Conservation (phyloP, 345 rosid species). For the Barbarea vulgaris region DNA sequence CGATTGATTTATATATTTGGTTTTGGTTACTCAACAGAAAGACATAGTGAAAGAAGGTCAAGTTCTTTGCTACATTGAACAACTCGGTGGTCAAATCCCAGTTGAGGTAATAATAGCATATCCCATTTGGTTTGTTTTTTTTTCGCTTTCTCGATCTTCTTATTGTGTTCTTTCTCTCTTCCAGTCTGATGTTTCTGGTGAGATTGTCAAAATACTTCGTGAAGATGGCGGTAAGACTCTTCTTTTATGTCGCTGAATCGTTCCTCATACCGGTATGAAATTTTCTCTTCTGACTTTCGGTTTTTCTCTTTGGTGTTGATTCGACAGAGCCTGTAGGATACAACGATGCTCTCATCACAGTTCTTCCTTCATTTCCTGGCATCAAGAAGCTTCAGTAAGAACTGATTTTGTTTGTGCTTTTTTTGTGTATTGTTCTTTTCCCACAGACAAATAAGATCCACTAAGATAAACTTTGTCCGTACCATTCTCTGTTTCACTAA, state of each 20-base stretch:
- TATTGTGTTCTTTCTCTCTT: background rate
- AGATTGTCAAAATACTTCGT: constrained; percentile 64
- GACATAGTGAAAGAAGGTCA: constrained; percentile 84
- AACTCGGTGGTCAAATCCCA: constrained; percentile 76
- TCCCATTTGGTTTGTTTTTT: background rate
- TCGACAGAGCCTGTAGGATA: constrained; percentile 80
- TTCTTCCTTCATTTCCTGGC: constrained; percentile 85
- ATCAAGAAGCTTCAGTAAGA: constrained; percentile 76
- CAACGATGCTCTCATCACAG: constrained; percentile 69
- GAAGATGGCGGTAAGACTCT: constrained; percentile 69
- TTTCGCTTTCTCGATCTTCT: background rate
- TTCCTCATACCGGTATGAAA: background rate
- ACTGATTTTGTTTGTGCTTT: constrained; percentile 7
- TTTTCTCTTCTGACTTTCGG: background rate
- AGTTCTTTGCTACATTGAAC: constrained; percentile 80
- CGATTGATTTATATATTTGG: background rate
- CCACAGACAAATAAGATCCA: constrained; percentile 8
- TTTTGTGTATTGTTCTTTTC: constrained; percentile 6
- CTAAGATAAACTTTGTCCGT: background rate
- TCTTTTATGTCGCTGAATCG: background rate
- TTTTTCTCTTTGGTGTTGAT: background rate
- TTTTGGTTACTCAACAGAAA: constrained; percentile 52
- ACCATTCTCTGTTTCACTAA: constrained; percentile 17
- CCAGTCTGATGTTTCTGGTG: constrained; percentile 78
- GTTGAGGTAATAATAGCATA: constrained; percentile 50